These are phyloP conservation scores for Notholithocarpus densiflorus DNA, from an alignment of 306 rosid species.

Conservation along the genomic window DNA sequence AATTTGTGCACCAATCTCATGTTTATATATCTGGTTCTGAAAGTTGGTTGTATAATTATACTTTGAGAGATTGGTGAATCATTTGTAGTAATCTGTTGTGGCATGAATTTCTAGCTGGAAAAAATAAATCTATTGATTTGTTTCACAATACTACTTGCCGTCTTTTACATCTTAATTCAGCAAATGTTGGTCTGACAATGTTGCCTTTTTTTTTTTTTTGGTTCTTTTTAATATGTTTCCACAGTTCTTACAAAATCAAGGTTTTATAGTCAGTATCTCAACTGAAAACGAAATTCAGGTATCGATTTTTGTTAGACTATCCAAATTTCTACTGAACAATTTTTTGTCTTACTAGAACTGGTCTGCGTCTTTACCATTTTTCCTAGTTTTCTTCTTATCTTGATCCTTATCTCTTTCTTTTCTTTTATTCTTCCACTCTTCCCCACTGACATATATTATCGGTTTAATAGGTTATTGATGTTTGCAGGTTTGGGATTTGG, in stretches of 20 bases:
- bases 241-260: slow-evolving; percentile 89
- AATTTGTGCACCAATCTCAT: background rate
- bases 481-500: slow-evolving; percentile 94
- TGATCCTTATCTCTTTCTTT: slow-evolving; percentile 9
- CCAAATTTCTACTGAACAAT: slow-evolving; percentile 7
- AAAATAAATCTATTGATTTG: background rate
- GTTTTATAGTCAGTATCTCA: slow-evolving; percentile 75
- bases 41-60: too few species aligned
- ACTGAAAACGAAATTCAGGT: slow-evolving; percentile 86
- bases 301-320: slow-evolving; percentile 1
- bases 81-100: too few species aligned
- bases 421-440: background rate
- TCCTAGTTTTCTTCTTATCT: background rate
- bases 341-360: slow-evolving; percentile 6
- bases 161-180: background rate
- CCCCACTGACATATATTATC: slow-evolving; percentile 18
- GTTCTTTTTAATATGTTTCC: background rate
- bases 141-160: background rate
- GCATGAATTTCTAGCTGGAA: too few species aligned
- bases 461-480: slow-evolving; percentile 42
- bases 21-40: background rate
- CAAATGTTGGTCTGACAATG: background rate
- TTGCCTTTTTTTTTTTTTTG: slow-evolving; percentile 5
- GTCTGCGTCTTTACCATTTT: background rate
- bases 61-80: too few species aligned